A percentile compares a stretch with the other conserved stretches of the same genome.
These are phyloP conservation scores for Microstegium vimineum DNA, from an alignment of 176 grass and related monocot genomes.

Conservation along the genomic window DNA sequence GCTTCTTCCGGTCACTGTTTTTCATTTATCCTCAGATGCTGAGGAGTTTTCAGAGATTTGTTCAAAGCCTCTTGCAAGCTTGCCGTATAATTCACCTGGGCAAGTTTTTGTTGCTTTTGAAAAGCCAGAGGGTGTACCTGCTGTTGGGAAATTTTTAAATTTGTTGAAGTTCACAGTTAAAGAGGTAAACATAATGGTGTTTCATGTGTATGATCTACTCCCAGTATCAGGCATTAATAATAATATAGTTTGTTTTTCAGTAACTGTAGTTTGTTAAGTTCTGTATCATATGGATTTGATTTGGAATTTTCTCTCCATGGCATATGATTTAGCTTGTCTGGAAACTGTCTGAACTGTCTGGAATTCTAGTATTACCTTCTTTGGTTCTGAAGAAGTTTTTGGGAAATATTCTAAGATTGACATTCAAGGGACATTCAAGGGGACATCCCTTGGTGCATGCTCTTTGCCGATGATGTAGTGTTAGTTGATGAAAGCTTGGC, in stretches of 20 bases:
- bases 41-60: slow-evolving; percentile 77
- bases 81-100: slow-evolving; percentile 72
- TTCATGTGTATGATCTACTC: background rate
- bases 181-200: slow-evolving; percentile 52
- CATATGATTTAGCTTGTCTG: background rate
- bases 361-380: background rate
- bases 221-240: background rate
- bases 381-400: background rate
- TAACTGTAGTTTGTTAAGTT: slow-evolving; percentile 17
- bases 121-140: slow-evolving; percentile 79
- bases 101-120: slow-evolving; percentile 95
- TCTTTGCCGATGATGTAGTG: no score
- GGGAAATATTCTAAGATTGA: background rate
- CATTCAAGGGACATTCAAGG: no score
- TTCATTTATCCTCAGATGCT: slow-evolving; percentile 71
- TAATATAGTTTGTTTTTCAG: background rate
- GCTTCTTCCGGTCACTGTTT: slow-evolving; percentile 68
- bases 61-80: slow-evolving; percentile 67
- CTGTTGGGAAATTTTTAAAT: slow-evolving; percentile 75
- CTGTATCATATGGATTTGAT: slow-evolving; percentile 11
- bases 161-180: slow-evolving; percentile 83
- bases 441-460: no score
- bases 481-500: no score
- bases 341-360: background rate
- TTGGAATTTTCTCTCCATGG: background rate